Base-by-base conservation (phyloP, 768 basidiomycete species). In the Lactarius quietus region DNA sequence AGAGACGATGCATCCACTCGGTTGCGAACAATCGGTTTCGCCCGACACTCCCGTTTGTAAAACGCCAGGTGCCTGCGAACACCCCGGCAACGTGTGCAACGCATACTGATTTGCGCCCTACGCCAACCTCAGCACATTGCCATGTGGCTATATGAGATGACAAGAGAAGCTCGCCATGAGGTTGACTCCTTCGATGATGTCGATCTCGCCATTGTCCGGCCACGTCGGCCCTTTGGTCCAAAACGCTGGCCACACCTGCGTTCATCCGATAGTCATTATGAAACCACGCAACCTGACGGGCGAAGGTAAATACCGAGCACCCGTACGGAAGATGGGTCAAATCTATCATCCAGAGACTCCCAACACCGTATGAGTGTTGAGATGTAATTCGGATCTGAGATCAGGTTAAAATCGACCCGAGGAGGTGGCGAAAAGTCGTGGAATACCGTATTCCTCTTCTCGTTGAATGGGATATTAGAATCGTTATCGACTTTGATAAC, bases 401-500 rank as follows among this genome's bases (percentile, higher is more conserved):
- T 62, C 20, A 45, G 63, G 26, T 69, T 58, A 36, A 64, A 59
- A 18, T 43, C 17, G 43, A 63, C 41, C 39, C 36, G 43, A 60
- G 63, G 38, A 62, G 41, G 28, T 33, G 38, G 31, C n/a, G 20
- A 29, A 7, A 43, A 33, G 20, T 12, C 18, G 33, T 31, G 28
- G 58, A 78, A 63, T 65, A 91, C 89, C 33, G 89, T 82, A 68
- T 86, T 83, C 48, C 90, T 78, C 66, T 84, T 81, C 52, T 83
- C 70, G 62, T 81, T 80, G 29, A 73, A 74, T 18, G 78, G 74
- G 1, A 91, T 81, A 53, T 80, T 79, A 14, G 84, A 84, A 9
- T 76, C 75, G 71, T 91, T 90, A 78, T 93, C 91, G 7, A 93
- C 90, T 70, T 82, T 85, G 57, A 94, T 78, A 66, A 94, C 80